Percentiles rank a stretch among this genome's conserved stretches.
Conservation (phyloP, 2,329 filamentous ascomycete genomes). For the Aspergillus pseudonomiae region DNA sequence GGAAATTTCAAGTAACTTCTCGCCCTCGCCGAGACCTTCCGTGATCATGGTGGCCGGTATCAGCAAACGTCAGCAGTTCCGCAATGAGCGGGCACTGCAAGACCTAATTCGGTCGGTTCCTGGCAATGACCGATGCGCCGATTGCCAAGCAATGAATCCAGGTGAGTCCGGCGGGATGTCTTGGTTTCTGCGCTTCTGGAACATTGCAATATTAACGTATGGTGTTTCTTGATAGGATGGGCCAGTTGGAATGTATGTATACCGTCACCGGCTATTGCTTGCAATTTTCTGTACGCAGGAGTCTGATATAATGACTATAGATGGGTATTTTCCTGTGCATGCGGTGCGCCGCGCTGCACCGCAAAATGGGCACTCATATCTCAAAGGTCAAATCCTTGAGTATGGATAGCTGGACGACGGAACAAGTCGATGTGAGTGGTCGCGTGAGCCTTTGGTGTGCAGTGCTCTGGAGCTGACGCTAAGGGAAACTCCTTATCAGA, state of each 20-base stretch:
- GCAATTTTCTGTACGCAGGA: background rate
- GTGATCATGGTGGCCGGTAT: conserved; percentile 69
- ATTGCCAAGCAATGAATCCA: conserved; percentile 90
- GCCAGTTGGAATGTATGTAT: conserved; percentile 89
- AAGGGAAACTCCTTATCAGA: conserved; percentile 54
- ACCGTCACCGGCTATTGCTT: background rate
- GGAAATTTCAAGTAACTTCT: background rate
- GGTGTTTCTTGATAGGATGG: conserved; percentile 66
- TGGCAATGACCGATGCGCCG: conserved; percentile 91
- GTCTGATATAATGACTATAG: conserved; percentile 48
- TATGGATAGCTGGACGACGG: conserved; percentile 96
- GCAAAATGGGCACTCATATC: conserved; percentile 95
- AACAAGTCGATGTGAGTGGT: conserved; percentile 85
- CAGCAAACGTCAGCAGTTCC: conserved; percentile 96
- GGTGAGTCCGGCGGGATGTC: conserved; percentile 57
- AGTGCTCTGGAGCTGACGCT: background rate
- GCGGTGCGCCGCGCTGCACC: conserved; percentile 92
- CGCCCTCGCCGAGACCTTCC: background rate
- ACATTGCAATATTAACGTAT: conserved; percentile 8
- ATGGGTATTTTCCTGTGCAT: conserved; percentile 96
- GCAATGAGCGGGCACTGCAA: conserved; percentile 89
- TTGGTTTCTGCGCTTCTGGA: background rate
- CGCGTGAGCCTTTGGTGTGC: background rate
- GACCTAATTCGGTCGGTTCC: conserved; percentile 82
- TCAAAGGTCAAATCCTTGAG: conserved; percentile 98